A percentile compares a stretch with the other conserved stretches of the same genome.
phyloP scores from a whole-genome alignment of 176 grass and related monocot genomes.

The Hordeum vulgare region DNA sequence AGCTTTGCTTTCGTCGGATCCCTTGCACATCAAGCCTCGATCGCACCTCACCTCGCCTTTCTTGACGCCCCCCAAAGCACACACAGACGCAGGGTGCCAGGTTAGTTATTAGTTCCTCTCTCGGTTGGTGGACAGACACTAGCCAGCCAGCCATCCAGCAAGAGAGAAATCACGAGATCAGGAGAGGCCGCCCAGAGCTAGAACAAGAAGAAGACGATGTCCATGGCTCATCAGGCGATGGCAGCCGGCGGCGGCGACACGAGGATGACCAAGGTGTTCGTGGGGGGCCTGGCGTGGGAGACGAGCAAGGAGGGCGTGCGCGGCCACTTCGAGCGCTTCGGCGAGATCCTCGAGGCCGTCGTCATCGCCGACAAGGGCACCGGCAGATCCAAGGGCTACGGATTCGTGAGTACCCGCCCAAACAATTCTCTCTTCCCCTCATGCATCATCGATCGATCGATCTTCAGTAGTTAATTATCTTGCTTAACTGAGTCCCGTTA shows the following conservation, averaged over 20 bases:
- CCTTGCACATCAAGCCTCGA: constrained; percentile 47
- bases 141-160: not conserved
- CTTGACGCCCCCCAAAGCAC: not conserved
- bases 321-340: constrained; percentile 50
- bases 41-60: not conserved
- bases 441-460: not conserved
- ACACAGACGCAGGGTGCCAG: not conserved
- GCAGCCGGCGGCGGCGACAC: constrained; percentile 21
- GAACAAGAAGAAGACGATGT: constrained; percentile 11
- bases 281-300: constrained; percentile 48
- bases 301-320: constrained; percentile 41
- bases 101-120: not conserved
- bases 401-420: constrained; percentile 26
- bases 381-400: constrained; percentile 50
- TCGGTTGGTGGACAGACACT: constrained; percentile 23
- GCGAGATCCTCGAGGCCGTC: constrained; percentile 91
- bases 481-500: not conserved
- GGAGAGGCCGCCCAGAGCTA: not conserved
- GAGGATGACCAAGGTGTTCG: constrained; percentile 45
- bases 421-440: not conserved
- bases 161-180: not conserved
- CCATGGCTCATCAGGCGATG: constrained; percentile 18
- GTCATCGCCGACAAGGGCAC: constrained; percentile 76
- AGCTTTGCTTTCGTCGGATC: constrained; percentile 20
- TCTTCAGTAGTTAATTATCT: not conserved